Percentiles rank a stretch among this genome's conserved stretches.
Evolutionary conservation across 129 eudicot species (phyloP).

Genomic region (Gnaphalium uliginosum): DNA sequence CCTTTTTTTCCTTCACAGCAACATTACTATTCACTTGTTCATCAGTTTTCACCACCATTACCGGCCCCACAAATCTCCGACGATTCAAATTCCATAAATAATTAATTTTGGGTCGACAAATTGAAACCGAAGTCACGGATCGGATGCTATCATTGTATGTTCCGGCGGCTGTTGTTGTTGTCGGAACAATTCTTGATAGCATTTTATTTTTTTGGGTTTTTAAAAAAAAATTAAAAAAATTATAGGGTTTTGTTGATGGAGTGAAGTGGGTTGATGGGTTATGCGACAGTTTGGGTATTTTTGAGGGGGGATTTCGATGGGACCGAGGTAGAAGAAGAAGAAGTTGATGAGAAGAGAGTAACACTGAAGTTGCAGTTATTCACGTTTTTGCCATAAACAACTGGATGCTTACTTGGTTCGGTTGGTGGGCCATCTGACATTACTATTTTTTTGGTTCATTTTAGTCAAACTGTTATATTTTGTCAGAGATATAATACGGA

Average conservation of each 20-base stretch:
- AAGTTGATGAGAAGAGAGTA: constrained; percentile 9
- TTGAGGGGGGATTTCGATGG: constrained; percentile 16
- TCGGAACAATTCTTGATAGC: constrained; percentile 24
- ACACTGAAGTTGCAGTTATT: constrained; percentile 32
- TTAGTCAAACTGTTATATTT: background rate
- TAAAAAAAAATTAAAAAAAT: no score
- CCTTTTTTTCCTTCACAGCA: constrained; percentile 26
- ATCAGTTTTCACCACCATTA: constrained; percentile 33
- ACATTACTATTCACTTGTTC: constrained; percentile 11
- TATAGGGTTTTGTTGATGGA: background rate
- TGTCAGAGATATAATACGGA: background rate
- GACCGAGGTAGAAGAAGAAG: constrained; percentile 19
- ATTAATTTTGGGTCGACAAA: constrained; percentile 24
- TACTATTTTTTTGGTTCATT: no score
- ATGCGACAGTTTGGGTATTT: background rate
- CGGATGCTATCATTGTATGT: constrained; percentile 24
- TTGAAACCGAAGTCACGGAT: constrained; percentile 27
- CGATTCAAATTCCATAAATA: background rate
- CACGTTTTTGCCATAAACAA: constrained; percentile 30
- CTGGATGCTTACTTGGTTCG: background rate
- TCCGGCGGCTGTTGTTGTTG: constrained; percentile 26
- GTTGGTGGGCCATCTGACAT: background rate
- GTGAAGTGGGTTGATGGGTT: background rate
- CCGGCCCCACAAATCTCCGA: constrained; percentile 28
- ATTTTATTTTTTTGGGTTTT: background rate